These are phyloP conservation scores for Lipomyces yamadae DNA, from an alignment of 805 yeast genomes.

Conservation along the genomic window DNA sequence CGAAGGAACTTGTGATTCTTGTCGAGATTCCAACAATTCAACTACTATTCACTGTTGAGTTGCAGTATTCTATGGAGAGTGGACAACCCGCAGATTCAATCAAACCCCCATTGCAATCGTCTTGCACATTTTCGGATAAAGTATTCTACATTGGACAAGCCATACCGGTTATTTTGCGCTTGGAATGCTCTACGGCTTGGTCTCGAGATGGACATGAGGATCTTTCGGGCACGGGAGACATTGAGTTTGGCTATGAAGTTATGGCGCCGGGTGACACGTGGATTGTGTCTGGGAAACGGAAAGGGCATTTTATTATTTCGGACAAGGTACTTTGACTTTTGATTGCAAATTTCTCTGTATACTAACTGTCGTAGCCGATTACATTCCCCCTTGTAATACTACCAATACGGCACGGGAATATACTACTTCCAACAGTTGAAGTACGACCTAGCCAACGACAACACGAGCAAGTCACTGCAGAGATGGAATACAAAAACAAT, in stretches of 20 bases:
- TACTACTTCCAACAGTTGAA: constrained; percentile 67
- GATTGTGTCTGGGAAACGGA: constrained; percentile 76
- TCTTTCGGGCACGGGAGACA: constrained; percentile 16
- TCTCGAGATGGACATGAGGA: constrained; percentile 31
- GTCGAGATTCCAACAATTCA: constrained; percentile 68
- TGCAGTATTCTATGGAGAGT: constrained; percentile 34
- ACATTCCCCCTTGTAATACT: constrained; percentile 56
- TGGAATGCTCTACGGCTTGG: constrained; percentile 58
- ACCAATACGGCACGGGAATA: constrained; percentile 77
- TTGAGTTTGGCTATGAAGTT: constrained; percentile 54
- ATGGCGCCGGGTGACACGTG: constrained; percentile 67
- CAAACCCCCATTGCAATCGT: not conserved
- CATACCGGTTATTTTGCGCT: constrained; percentile 51
- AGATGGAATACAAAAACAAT: constrained; percentile 69
- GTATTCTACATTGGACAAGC: constrained; percentile 69
- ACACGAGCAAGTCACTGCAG: constrained; percentile 52
- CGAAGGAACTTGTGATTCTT: constrained; percentile 51
- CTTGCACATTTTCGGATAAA: constrained; percentile 38
- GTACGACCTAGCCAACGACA: constrained; percentile 47
- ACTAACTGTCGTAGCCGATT: constrained; percentile 35
- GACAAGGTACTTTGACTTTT: constrained; percentile 5
- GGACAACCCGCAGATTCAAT: not conserved
- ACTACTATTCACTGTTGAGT: constrained; percentile 62
- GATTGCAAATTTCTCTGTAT: not conserved
- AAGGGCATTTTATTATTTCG: constrained; percentile 51